Base-by-base conservation (phyloP, 805 yeast genomes). In the Torulaspora gathmanii region DNA sequence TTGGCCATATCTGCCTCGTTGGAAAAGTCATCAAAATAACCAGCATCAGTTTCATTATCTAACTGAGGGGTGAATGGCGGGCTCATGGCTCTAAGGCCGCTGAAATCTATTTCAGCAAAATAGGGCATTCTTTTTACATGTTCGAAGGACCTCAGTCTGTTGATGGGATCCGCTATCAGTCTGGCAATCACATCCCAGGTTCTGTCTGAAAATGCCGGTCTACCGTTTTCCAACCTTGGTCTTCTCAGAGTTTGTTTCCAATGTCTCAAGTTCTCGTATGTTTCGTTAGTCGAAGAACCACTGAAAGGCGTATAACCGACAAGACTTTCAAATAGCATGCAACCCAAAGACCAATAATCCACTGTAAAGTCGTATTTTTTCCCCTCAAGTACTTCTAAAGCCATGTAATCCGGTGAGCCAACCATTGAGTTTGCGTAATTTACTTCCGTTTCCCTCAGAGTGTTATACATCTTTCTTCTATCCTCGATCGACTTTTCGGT, bases 351-450 rank as follows among this genome's bases (percentile, higher is more conserved):
- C 99, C 99, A 93, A 65, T 93, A 93, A 70, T 93, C 99, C 46
- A 95, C 95, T 12, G 99, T 91, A 64, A 83, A 90, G 63, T 93
- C 96, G 65, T 93, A 93, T 47, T 82, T 80, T 60, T 84, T 85
- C 6, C 99, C 99, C 66, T 88, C 95, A 43, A 93, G 77, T 10
- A 93, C 98, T 66, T 93, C 99, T 40, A 93, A 73, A 1, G 99
- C 99, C 99, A 93, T 93, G 63, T 93, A 93, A 67, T 93, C 99
- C 1, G 99, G 99, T 4, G 95, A 86, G 1, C 99, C 99, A 12
- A 93, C 99, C 55, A 91, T 87, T 1, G 97, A 88, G 57, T 87
- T 86, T 13, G 99, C 98, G 59, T 85, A 83, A 56, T 86, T 88
- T 47, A 86, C 76, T 56, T 89, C 95, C 5, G 64, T 61, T 48